Evolutionary conservation across 257 asterid genomes (phyloP).

Genomic region (Lithospermum erythrorhizon): DNA sequence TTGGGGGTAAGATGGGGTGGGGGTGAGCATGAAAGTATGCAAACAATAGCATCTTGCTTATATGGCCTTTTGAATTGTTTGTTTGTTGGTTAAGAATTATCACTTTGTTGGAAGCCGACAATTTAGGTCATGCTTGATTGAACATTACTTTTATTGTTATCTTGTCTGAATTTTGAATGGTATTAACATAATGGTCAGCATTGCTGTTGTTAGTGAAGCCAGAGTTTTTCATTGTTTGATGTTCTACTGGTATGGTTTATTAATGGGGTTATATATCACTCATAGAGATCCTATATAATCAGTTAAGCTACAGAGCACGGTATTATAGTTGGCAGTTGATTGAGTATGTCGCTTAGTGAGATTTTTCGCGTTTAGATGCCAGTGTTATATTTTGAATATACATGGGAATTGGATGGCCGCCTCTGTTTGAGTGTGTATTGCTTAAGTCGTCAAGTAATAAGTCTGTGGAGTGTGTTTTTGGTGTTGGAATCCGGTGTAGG

Average conservation of each 20-base stretch:
- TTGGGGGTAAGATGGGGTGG: too few relatives aligned
- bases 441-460: neutral
- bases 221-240: too few relatives aligned
- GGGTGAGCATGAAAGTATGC: too few relatives aligned
- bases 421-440: neutral
- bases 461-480: too few relatives aligned
- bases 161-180: too few relatives aligned
- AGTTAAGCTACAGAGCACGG: neutral
- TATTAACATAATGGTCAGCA: neutral
- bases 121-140: neutral
- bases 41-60: neutral
- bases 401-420: neutral
- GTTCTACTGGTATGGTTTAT: neutral
- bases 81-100: too few relatives aligned
- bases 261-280: neutral
- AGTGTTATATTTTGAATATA: neutral
- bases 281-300: neutral
- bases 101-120: too few relatives aligned
- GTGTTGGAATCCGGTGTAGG: too few relatives aligned
- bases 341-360: neutral
- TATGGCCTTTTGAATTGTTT: too few relatives aligned
- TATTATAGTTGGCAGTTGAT: neutral
- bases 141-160: neutral
- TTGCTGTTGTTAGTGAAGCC: neutral
- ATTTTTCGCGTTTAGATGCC: too few relatives aligned